Evolutionary conservation across 495 filamentous ascomycete genomes (phyloP).

Genomic region (Amphirosellinia nigrospora): DNA sequence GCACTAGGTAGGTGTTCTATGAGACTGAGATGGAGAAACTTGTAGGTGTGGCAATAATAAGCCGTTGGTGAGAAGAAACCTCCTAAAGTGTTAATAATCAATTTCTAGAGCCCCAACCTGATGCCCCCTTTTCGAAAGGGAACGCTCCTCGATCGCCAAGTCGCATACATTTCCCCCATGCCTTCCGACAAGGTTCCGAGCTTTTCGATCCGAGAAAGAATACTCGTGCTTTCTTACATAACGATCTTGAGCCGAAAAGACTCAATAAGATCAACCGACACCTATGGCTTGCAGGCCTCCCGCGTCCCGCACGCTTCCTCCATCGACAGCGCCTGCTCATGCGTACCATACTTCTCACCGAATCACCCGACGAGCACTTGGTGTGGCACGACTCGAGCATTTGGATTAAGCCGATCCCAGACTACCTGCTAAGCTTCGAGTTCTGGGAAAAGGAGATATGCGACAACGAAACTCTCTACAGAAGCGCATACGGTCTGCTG

Average conservation of each 20-base stretch:
- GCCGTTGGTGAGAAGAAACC: neutral
- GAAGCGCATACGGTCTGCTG: slow-evolving; percentile 46
- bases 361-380: slow-evolving; percentile 58
- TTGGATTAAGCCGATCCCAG: slow-evolving; percentile 60
- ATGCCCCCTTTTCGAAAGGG: slow-evolving; percentile 2
- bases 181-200: neutral
- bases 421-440: slow-evolving; percentile 45
- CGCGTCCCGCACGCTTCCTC: slow-evolving; percentile 36
- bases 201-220: slow-evolving; percentile 5
- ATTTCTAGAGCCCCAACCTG: neutral
- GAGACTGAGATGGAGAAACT: neutral
- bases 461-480: slow-evolving; percentile 28
- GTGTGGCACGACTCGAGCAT: slow-evolving; percentile 56
- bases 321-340: slow-evolving; percentile 49
- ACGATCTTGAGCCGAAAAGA: slow-evolving; percentile 4
- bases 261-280: slow-evolving; percentile 8
- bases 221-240: neutral
- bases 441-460: slow-evolving; percentile 52
- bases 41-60: neutral
- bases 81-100: neutral
- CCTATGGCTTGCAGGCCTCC: slow-evolving; percentile 23
- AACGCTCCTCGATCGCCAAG: neutral
- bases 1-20: neutral
- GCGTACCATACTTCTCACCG: slow-evolving; percentile 53
- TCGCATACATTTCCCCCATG: neutral